These are phyloP conservation scores for Mycosphaerella sp. DNA, from an alignment of 2,329 filamentous ascomycete species.

Conservation along the genomic window DNA sequence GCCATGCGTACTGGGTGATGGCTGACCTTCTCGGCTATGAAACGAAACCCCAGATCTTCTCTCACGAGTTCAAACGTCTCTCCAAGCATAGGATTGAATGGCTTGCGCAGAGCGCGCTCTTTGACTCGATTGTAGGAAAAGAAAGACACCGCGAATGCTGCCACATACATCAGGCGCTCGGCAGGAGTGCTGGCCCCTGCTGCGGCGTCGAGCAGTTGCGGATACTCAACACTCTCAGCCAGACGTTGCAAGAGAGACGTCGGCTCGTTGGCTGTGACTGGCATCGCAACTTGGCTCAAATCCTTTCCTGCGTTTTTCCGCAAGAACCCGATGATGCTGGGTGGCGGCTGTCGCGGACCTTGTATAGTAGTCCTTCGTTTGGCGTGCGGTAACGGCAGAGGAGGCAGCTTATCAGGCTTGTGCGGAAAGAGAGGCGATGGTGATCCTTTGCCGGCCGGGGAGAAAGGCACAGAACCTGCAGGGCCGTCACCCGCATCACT, in stretches of 20 bases:
- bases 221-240: slow-evolving; percentile 88
- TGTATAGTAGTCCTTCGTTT: slow-evolving; percentile 64
- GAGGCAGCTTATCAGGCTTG: slow-evolving; percentile 67
- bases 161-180: slow-evolving; percentile 75
- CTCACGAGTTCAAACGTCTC: slow-evolving; percentile 93
- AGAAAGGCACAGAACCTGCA: slow-evolving; percentile 18
- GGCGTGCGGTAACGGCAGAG: slow-evolving; percentile 65
- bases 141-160: slow-evolving; percentile 83
- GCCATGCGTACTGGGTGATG: slow-evolving; percentile 90
- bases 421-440: slow-evolving; percentile 57
- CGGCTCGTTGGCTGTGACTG: slow-evolving; percentile 92
- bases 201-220: slow-evolving; percentile 71
- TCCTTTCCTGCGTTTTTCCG: slow-evolving; percentile 98
- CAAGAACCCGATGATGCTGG: slow-evolving; percentile 86
- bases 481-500: slow-evolving; percentile 49
- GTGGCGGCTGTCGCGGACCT: slow-evolving; percentile 69
- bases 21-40: slow-evolving; percentile 91
- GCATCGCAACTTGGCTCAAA: slow-evolving; percentile 93
- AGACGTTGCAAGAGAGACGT: slow-evolving; percentile 80
- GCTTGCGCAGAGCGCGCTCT: slow-evolving; percentile 88
- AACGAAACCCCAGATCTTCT: slow-evolving; percentile 77
- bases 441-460: slow-evolving; percentile 16
- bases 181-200: slow-evolving; percentile 44
- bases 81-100: slow-evolving; percentile 93
- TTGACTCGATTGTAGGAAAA: slow-evolving; percentile 77